Conservation (phyloP, 139 green algal species). For the Picochlorum costavermella region DNA sequence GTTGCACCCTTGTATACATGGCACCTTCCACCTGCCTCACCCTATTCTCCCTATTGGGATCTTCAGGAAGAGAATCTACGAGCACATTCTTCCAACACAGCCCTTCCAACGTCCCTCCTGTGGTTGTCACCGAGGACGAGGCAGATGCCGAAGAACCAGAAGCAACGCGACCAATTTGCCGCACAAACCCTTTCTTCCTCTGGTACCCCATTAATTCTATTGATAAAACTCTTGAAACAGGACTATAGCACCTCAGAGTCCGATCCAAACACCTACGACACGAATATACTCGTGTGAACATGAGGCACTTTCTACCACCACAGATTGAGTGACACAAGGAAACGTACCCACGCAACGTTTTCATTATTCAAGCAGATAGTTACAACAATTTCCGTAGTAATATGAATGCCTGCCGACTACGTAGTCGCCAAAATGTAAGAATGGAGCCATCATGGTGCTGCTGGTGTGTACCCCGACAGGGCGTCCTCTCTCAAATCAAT, state of each 20-base stretch:
- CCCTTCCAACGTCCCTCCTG: constrained; percentile 30
- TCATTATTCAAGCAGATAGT: too few species aligned
- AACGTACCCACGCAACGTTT: too few species aligned
- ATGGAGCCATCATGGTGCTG: background rate
- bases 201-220: background rate
- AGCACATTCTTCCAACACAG: constrained; percentile 65
- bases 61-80: constrained; percentile 56
- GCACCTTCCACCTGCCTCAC: constrained; percentile 22
- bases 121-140: background rate
- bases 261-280: too few species aligned
- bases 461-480: background rate
- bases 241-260: too few species aligned
- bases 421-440: too few species aligned
- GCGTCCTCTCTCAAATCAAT: background rate
- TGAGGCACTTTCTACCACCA: too few species aligned
- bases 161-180: background rate
- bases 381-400: too few species aligned
- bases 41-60: constrained; percentile 22
- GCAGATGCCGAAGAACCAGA: background rate
- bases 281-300: too few species aligned
- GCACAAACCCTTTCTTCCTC: background rate
- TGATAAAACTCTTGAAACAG: background rate
- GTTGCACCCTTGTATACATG: constrained; percentile 48
- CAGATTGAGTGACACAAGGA: too few species aligned
- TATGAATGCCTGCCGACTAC: too few species aligned